Evolutionary conservation across 345 rosid genomes (phyloP).

Genomic region (Euphorbia lathyris): DNA sequence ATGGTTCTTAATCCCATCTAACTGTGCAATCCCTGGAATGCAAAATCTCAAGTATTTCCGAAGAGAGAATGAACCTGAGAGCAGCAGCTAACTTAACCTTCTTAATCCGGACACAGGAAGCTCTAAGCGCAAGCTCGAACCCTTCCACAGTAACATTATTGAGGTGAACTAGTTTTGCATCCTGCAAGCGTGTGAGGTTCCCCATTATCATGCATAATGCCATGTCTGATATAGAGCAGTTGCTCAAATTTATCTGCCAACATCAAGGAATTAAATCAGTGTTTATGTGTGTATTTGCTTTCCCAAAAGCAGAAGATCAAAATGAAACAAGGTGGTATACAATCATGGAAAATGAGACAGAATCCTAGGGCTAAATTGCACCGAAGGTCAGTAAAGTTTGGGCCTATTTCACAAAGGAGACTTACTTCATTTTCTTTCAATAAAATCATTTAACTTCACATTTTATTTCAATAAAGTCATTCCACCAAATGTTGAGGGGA

Average conservation of each 20-base stretch:
- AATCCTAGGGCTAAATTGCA: no score
- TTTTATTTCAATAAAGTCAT: no score
- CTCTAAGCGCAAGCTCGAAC: constrained; percentile 67
- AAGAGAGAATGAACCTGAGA: constrained; percentile 65
- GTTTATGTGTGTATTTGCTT: background rate
- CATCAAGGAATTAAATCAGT: constrained; percentile 19
- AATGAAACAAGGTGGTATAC: background rate
- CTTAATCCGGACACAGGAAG: constrained; percentile 62
- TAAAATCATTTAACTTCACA: no score
- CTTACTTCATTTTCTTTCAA: no score
- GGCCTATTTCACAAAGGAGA: no score
- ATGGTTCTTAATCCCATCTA: constrained; percentile 60
- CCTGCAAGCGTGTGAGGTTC: constrained; percentile 75
- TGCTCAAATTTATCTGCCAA: constrained; percentile 81
- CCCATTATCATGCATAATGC: constrained; percentile 72
- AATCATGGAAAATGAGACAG: background rate
- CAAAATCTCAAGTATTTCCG: constrained; percentile 58
- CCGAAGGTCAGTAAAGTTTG: no score
- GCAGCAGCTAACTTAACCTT: constrained; percentile 75
- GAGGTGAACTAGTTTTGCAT: constrained; percentile 75
- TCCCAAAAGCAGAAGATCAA: no score
- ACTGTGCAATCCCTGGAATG: constrained; percentile 70
- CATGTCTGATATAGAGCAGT: constrained; percentile 53
- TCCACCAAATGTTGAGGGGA: no score
- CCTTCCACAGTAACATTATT: constrained; percentile 66